Conservation (phyloP, 2,329 filamentous ascomycete species). For the Colletotrichum scovillei region DNA sequence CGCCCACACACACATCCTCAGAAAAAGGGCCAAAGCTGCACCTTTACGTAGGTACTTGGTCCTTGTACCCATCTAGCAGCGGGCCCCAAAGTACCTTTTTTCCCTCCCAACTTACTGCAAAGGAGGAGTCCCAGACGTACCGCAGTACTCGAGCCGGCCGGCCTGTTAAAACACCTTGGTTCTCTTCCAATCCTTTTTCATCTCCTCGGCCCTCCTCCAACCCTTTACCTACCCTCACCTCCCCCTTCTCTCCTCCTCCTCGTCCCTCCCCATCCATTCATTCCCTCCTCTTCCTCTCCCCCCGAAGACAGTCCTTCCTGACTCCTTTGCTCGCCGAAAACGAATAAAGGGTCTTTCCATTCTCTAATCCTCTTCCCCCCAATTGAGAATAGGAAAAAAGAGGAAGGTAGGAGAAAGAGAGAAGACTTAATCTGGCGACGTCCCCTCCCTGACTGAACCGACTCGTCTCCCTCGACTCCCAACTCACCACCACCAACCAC, state of each 20-base stretch:
- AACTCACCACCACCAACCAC: slow-evolving; percentile 13
- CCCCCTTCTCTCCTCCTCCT: slow-evolving; percentile 49
- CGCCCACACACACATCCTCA: neutral
- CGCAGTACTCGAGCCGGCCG: neutral
- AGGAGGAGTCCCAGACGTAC: no score
- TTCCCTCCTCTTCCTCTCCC: slow-evolving; percentile 69
- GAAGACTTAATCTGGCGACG: slow-evolving; percentile 39
- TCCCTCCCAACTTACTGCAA: no score
- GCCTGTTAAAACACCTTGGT: slow-evolving; percentile 54
- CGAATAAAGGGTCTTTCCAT: slow-evolving; percentile 37
- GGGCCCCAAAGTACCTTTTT: slow-evolving; percentile 15
- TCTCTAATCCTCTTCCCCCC: slow-evolving; percentile 29
- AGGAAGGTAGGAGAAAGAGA: slow-evolving; percentile 34
- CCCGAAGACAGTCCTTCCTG: slow-evolving; percentile 61
- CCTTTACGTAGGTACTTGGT: neutral
- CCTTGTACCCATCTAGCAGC: neutral
- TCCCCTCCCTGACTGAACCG: slow-evolving; percentile 39
- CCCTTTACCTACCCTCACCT: slow-evolving; percentile 55
- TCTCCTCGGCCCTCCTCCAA: slow-evolving; percentile 65
- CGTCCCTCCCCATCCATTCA: slow-evolving; percentile 60
- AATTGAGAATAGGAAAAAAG: slow-evolving; percentile 37
- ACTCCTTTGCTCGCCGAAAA: slow-evolving; percentile 45
- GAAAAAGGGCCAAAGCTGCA: slow-evolving; percentile 2
- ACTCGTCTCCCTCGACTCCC: slow-evolving; percentile 19
- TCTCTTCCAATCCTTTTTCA: slow-evolving; percentile 67